Evolutionary conservation across 2,329 filamentous ascomycete species (phyloP).

Genomic region (Cladobotryum protrusum): DNA sequence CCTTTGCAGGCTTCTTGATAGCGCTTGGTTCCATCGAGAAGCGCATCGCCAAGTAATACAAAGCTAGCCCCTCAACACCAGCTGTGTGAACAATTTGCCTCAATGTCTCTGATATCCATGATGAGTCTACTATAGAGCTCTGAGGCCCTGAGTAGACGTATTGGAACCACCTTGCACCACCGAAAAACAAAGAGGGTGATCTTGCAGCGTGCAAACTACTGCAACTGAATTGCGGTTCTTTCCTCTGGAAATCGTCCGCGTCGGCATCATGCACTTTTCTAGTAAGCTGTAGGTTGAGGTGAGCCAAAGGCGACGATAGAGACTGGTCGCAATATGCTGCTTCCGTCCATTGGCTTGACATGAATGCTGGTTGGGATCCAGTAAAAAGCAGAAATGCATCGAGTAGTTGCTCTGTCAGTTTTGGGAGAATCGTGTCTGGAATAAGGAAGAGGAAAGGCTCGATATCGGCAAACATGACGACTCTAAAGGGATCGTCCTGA

Average conservation of each 20-base stretch:
- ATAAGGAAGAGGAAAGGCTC: slow-evolving; percentile 53
- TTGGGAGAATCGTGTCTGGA: slow-evolving; percentile 30
- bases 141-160: slow-evolving; percentile 27
- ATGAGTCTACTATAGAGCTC: slow-evolving; percentile 26
- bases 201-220: slow-evolving; percentile 23
- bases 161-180: slow-evolving; percentile 38
- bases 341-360: slow-evolving; percentile 22
- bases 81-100: slow-evolving; percentile 49
- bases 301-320: slow-evolving; percentile 12
- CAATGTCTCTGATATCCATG: slow-evolving; percentile 49
- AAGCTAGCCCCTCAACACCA: slow-evolving; percentile 41
- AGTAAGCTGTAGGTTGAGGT: slow-evolving; percentile 2
- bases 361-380: slow-evolving; percentile 49
- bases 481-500: slow-evolving; percentile 76
- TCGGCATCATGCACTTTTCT: slow-evolving; percentile 11
- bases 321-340: slow-evolving; percentile 27
- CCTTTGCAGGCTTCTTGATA: slow-evolving; percentile 66
- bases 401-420: slow-evolving; percentile 45
- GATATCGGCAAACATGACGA: slow-evolving; percentile 75
- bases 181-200: slow-evolving; percentile 50
- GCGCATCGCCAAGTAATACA: slow-evolving; percentile 66
- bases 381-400: slow-evolving; percentile 67
- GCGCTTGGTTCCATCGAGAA: slow-evolving; percentile 45
- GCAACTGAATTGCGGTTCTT: slow-evolving; percentile 25
- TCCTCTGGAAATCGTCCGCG: slow-evolving; percentile 18